These are phyloP conservation scores for Cladosporium colombiae DNA, from an alignment of 2,329 filamentous ascomycete genomes.

Conservation along the genomic window DNA sequence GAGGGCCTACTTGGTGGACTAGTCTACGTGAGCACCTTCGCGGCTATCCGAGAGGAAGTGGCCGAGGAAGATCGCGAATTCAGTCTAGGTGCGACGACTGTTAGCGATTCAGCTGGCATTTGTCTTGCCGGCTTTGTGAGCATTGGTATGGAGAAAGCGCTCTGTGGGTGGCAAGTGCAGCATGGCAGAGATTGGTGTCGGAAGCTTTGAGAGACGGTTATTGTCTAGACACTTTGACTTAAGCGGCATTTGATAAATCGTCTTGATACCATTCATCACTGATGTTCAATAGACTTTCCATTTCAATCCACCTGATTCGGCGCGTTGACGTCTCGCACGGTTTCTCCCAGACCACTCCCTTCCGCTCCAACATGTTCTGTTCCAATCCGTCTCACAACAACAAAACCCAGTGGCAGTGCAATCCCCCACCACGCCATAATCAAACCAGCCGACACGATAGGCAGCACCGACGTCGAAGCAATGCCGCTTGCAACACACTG, in stretches of 20 bases:
- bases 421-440: background rate
- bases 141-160: conserved; percentile 75
- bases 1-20: conserved; percentile 87
- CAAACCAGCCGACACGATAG: conserved; percentile 1
- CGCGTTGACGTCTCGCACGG: background rate
- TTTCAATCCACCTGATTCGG: background rate
- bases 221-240: background rate
- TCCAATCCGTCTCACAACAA: background rate
- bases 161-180: conserved; percentile 83
- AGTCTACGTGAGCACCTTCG: conserved; percentile 96
- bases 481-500: conserved; percentile 1
- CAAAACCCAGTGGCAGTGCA: background rate
- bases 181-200: conserved; percentile 67
- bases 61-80: conserved; percentile 81
- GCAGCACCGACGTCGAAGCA: background rate
- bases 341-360: background rate
- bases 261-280: background rate
- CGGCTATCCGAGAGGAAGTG: conserved; percentile 85
- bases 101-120: conserved; percentile 89
- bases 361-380: background rate
- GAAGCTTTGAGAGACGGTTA: conserved; percentile 26
- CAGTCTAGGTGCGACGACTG: conserved; percentile 82
- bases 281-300: background rate
- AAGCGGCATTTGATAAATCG: background rate
- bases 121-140: conserved; percentile 83